Base-by-base conservation (phyloP, 2,329 filamentous ascomycete genomes). In the Fusarium mangiferae region DNA sequence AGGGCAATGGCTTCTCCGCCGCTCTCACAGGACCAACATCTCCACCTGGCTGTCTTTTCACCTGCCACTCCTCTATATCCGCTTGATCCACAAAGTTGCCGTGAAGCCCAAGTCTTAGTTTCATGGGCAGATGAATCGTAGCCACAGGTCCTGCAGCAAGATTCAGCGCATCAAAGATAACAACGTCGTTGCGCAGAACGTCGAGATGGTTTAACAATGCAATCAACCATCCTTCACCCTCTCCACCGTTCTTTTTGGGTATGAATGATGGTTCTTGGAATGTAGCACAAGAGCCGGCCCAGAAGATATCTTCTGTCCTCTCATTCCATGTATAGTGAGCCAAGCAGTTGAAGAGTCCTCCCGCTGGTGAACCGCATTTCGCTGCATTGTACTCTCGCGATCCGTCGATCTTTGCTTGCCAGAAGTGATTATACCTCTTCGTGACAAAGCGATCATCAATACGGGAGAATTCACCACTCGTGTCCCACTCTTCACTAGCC, bases 181-280 rank as follows among this genome's bases (percentile, higher is more conserved):
- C 60, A 0, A 70, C 24, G 7, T 70, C 65, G 7, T 69, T 70
- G 18, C 65, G 28, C 9, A 69, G 15, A 0, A 69, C 67, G 6
- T 70, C 67, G 7, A 69, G 41, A 26, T 69, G 65, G 11, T 69
- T 70, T 15, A 70, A 14, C 4, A 70, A n/a, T 1, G 65, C 54
- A 17, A 70, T 36, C 1, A 70, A 8, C 33, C 62, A 70, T 0
- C 67, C 67, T 3, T 70, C 65, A 1, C 65, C 67, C 5, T 70
- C 67, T 6, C 22, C 33, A 0, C 45, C 36, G 0, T 51, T 13
- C 7, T 45, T 56, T 18, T 63, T 69, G 0, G 67, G 67, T 3
- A 70, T 70, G 5, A 70, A 70, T 1, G 68, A 28, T 0, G 67
- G 67, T 12, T 70, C 67, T 36, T 70, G 67, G 0, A 70, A 70